Conservation (phyloP, 306 rosid species). For the Cucurbita moschata region DNA sequence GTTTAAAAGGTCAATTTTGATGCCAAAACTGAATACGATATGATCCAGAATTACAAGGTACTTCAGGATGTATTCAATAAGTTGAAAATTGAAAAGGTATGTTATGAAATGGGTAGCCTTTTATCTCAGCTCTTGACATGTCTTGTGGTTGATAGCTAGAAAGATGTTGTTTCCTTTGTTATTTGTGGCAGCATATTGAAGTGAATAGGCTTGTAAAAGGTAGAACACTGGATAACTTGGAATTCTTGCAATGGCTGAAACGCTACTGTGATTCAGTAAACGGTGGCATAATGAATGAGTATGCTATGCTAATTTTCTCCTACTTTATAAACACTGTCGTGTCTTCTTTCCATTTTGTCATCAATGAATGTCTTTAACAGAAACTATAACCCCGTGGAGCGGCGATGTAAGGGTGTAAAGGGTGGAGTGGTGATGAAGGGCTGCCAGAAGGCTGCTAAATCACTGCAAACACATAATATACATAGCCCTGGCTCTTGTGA, state of each 20-base stretch:
- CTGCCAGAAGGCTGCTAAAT: conserved; percentile 46
- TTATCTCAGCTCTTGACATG: neutral
- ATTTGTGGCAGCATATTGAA: conserved; percentile 62
- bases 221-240: conserved; percentile 91
- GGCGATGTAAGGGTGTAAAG: conserved; percentile 65
- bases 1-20: conserved; percentile 66
- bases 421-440: conserved; percentile 36
- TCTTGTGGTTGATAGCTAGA: neutral
- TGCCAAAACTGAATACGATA: conserved; percentile 83
- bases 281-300: conserved; percentile 83
- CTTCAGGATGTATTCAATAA: conserved; percentile 86
- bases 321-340: too few relatives aligned
- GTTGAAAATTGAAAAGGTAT: conserved; percentile 74
- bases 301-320: neutral
- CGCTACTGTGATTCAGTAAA: conserved; percentile 88
- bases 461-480: conserved; percentile 41
- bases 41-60: conserved; percentile 93
- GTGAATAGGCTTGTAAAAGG: conserved; percentile 95
- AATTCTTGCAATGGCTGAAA: conserved; percentile 93
- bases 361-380: conserved; percentile 14
- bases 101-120: neutral
- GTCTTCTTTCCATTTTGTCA: conserved; percentile 1
- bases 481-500: conserved; percentile 24
- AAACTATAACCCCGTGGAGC: conserved; percentile 80
- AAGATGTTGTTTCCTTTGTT: neutral